Base-by-base conservation (phyloP, 345 rosid species). In the Draba incana region DNA sequence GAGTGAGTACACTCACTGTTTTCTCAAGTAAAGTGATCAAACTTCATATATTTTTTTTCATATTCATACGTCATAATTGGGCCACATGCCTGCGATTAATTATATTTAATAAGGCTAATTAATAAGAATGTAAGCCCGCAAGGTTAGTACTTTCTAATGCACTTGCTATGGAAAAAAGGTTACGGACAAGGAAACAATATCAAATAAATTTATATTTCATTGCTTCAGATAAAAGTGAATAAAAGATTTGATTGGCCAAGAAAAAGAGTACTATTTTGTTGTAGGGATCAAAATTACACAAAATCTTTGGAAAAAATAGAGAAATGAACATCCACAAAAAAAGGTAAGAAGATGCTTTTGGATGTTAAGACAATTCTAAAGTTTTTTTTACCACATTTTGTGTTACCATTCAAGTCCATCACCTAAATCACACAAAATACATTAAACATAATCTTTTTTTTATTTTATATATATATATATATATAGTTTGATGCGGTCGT, bases 61-160 rank as follows among this genome's bases (percentile, higher is more conserved):
- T 65, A 25, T 14, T 30, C 42, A 11, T 30, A 8, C n/a, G 46
- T 49, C 47, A 49, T 35, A 35, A 8, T 10, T 42, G 42, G 42
- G 44, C 50, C n/a, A 52, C 41, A 20, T 65, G 69, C 23, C 10
- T 66, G 13, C 11, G 70, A 28, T 49, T 37, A 13, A 42, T 37
- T 15, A 20, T 4, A 13, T 49, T 9, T 7, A 38, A 41, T 12
- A 11, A 7, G 61, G 23, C 61, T 53, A 28, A 1, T 11, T 42
- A 65, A 28, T 20, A 5, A 63, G 60, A 44, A 66, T 66, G 70
- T 28, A 52, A 23, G 14, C 52, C 24, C 52, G 30, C 53, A 11
- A 15, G 48, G 15, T 39, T 10, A 10, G 14, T 23, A n/a, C 10
- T 10, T 2, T 25, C 30, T 41, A 27, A 28, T 53, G 23, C 20